Evolutionary conservation across 176 grass and related monocot species (phyloP), one percentile per base, ranked within the genome.

Genomic region (Musa troglodytarum): DNA sequence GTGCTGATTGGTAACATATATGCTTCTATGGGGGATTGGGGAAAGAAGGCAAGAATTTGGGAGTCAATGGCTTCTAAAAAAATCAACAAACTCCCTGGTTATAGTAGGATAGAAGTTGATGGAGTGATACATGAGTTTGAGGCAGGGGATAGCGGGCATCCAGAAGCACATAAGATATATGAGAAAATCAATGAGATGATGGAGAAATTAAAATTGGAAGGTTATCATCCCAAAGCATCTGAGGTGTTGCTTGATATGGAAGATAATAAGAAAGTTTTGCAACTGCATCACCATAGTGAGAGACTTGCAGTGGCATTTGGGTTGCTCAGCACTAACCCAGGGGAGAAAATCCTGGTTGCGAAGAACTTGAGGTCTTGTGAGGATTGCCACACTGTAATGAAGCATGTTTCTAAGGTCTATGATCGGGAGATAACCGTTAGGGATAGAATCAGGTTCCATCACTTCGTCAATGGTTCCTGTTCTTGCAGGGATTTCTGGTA

Each of bases 401-500:
- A 84, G 78, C 68, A 81, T 3, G 21, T 81, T 15, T 84, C 81
- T 50, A 22, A 1, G 82, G 5, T 81, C 11, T 84, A 78, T 34
- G 54, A 71, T 54, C 81, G 82, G 28, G 76, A 85, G 24, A 82
- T 82, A 62, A 67, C 77, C 71, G 82, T 85, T 65, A 79, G 82
- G 54, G 82, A 87, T 53, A 58, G 86, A 17, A 87, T 52, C 14
- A 74, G 86, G 54, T 87, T 87, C 69, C 81, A 87, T 73, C 87
- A 74, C 63, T 82, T 85, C 50, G 81, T 52, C 29, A 54, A 77
- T 51, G 87, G 83, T 13, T 4, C 11, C 16, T 89, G 87, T 58
- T 89, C 83, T 49, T 89, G 83, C 54, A 68, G 49, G 62, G 87
- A 85, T 63, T 85, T 82, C 61, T 89, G 87, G 87, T 85, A 66